Conservation (phyloP, 805 yeast species). For the Monosporozyma siamensis region DNA sequence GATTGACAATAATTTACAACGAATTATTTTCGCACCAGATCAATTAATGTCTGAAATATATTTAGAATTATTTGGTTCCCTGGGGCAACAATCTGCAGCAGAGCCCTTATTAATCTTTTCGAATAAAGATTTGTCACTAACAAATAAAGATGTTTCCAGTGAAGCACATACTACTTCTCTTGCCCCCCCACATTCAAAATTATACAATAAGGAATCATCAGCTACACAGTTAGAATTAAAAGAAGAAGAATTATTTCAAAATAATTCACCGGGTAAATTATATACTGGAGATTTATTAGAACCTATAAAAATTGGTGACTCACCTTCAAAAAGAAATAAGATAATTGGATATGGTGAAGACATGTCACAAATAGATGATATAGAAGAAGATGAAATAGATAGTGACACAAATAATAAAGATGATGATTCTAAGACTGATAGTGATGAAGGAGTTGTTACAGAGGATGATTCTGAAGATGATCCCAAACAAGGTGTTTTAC, state of each 20-base stretch:
- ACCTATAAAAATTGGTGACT: neutral
- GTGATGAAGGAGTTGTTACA: slow-evolving; percentile 8
- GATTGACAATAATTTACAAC: slow-evolving; percentile 4
- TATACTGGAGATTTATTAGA: neutral
- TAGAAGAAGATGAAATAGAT: neutral
- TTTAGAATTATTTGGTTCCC: slow-evolving; percentile 18
- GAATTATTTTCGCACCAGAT: slow-evolving; percentile 23
- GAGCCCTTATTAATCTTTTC: slow-evolving; percentile 23
- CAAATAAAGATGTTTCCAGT: neutral
- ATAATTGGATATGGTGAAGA: slow-evolving; percentile 7
- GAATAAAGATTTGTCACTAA: slow-evolving; percentile 4
- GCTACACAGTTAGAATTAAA: neutral
- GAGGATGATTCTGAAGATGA: slow-evolving; percentile 6
- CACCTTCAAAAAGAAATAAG: neutral
- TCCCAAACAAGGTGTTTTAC: slow-evolving; percentile 23
- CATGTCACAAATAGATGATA: no score
- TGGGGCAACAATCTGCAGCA: slow-evolving; percentile 18
- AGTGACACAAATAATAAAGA: neutral
- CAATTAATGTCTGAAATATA: slow-evolving; percentile 21
- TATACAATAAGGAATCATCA: neutral
- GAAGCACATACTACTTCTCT: neutral
- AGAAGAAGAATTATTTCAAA: neutral
- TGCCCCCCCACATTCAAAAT: neutral
- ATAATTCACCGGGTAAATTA: neutral
- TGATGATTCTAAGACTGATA: slow-evolving; percentile 3